Evolutionary conservation across 306 rosid genomes (phyloP), one percentile per base, ranked within the genome.

Genomic region (Begonia masoniana): DNA sequence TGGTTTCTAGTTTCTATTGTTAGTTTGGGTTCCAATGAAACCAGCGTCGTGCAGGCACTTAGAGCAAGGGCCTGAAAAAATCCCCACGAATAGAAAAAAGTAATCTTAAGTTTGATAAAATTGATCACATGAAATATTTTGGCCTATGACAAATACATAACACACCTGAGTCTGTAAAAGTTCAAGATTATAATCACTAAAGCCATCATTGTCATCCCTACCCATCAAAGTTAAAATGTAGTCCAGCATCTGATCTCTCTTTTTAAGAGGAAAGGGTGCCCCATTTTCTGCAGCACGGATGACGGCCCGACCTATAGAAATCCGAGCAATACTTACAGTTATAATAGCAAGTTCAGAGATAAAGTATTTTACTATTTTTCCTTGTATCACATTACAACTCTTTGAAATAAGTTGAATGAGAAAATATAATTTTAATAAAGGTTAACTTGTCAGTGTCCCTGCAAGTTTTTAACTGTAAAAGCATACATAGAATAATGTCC

Each of bases 11-110:
- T 89, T 72, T 89, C 97, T 69, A 85, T 81, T 2, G 91, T 85
- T 65, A 89, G 73, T 60, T 89, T 89, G 55, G 97, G 97, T 85
- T 89, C 97, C 60, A 89, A 88, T 23, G 97, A 85, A 39, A 85
- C 94, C 78, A 89, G 71, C 0, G 97, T 89, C 23, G 97, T 89
- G 70, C 97, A 89, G 36, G 97, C 95, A 74, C 94, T 89, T 76
- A 89, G 63, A 16, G 97, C 97, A 57, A 87, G 83, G 69, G 97
- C 97, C 97, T 89, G 61, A 43, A 68, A 23, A 62, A 55, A 48
- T 55, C 14, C 56, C 41, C 43, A 59, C 12, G 54, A 6, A 2
- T 31, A 68, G 21, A 49, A 43, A 15, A 0, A 47, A 15, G 49
- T 47, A 46, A 59, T 12, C 66, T 52, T 52, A 51, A 43, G 45